Conservation (phyloP, 2,329 filamentous ascomycete species). For the Fusarium domesticum region DNA sequence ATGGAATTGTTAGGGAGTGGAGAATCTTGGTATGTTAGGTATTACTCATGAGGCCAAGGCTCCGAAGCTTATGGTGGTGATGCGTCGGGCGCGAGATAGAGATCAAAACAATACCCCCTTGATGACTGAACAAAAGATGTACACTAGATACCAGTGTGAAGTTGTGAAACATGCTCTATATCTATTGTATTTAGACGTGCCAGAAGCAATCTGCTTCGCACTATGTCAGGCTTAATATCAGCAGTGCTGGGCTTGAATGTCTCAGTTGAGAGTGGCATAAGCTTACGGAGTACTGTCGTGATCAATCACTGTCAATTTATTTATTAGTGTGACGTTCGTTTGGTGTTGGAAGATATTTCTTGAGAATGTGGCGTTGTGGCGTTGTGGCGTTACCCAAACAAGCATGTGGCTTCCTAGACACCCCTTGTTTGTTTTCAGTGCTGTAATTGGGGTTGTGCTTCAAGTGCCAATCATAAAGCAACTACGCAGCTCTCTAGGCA, state of each 20-base stretch:
- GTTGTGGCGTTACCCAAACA: not conserved
- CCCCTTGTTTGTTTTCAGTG: not conserved
- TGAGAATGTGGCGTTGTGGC: not conserved
- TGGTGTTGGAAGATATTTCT: not conserved
- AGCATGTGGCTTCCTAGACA: not conserved
- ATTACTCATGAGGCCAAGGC: slow-evolving; percentile 8
- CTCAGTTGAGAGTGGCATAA: no score
- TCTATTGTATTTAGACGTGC: no score
- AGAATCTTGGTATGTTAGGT: slow-evolving; percentile 13
- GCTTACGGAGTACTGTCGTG: no score
- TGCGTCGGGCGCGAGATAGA: slow-evolving; percentile 14
- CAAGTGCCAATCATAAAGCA: not conserved
- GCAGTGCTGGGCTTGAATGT: no score
- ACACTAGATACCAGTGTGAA: no score
- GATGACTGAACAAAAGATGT: not conserved
- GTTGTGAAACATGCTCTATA: no score
- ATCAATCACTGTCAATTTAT: no score
- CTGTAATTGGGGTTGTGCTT: not conserved
- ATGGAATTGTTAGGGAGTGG: slow-evolving; percentile 17
- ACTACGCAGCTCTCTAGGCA: not conserved
- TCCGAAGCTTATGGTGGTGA: slow-evolving; percentile 7
- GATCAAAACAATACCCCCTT: slow-evolving; percentile 16
- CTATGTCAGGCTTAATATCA: no score
- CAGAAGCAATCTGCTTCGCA: no score
- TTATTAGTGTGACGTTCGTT: no score